Conservation (phyloP, 441 rosid genomes). For the Manihot esculenta region DNA sequence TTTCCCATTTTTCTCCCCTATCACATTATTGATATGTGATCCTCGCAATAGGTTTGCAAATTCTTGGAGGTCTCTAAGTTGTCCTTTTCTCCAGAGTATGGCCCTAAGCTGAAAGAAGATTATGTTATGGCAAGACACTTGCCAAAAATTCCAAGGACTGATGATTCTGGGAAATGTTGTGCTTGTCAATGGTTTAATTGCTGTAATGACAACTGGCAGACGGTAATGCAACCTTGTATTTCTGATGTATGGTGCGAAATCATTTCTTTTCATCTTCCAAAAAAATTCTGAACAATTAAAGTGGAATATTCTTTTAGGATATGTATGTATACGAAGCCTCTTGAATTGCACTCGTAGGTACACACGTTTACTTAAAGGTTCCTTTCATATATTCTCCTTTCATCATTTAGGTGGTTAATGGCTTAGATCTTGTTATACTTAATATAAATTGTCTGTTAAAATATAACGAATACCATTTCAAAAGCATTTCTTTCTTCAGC, state of each 20-base stretch:
- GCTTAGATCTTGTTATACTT: neutral
- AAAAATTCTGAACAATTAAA: neutral
- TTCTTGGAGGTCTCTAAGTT: slow-evolving; percentile 97
- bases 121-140: slow-evolving; percentile 92
- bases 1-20: neutral
- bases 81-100: slow-evolving; percentile 96
- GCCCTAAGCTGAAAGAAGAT: slow-evolving; percentile 97
- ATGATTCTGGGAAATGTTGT: slow-evolving; percentile 70
- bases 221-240: slow-evolving; percentile 51
- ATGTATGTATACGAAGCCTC: neutral
- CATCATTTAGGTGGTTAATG: neutral
- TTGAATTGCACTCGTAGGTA: neutral
- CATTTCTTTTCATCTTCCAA: neutral
- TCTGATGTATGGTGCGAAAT: slow-evolving; percentile 11
- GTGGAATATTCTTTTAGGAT: neutral
- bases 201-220: slow-evolving; percentile 98
- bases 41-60: slow-evolving; percentile 82
- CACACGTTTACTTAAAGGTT: neutral
- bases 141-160: slow-evolving; percentile 61
- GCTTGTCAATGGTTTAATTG: slow-evolving; percentile 74
- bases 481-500: neutral
- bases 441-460: neutral
- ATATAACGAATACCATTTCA: neutral
- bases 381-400: neutral
- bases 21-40: slow-evolving; percentile 21